Base-by-base conservation (phyloP, 2,329 filamentous ascomycete genomes). In the Trichothecium roseum region DNA sequence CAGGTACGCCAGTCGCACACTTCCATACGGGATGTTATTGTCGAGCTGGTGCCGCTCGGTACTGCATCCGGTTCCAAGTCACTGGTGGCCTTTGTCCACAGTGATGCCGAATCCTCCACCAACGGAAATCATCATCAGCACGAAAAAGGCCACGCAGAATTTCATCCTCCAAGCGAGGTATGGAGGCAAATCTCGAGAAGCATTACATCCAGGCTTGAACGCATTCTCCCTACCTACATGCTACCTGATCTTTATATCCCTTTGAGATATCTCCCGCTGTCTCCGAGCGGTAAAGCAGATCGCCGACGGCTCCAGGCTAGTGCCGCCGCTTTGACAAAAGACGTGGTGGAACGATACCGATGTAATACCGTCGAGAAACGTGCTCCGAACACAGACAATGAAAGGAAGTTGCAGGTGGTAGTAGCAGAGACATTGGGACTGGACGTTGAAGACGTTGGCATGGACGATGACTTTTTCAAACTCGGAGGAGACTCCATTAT, bases 31-130 rank as follows among this genome's bases (percentile, higher is more conserved):
- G 59, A 58, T 26, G 62, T 69, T 0, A 63, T 60, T 0, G 64
- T 63, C 3, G 69, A 73, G 39, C 64, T 69, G 20, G 20, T 16
- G 66, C 69, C 40, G 56, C 52, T 28, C 61, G 62, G 12, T 49
- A 48, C 12, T 57, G 62, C 18, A 45, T 54, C n/a, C 48, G 64
- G 41, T 8, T 42, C 41, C 53, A 63, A 37, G 59, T 63, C 58
- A 3, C 49, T 73, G n/a, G 62, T 69, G 4, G 62, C 63, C 1
- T 67, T 69, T 65, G 4, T 52, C 54, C 1, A 56, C 60, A 28
- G 20, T 20, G 3, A 5, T 17, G 12, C 5, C 32, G 13, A 24
- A n/a, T 1, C 43, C 49, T 8, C 28, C 6, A 30, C 35, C 38
- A 13, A 17, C 33, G 1, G 44, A 44, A 6, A 31, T 39, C 7